phyloP scores from a whole-genome alignment of 1,284 basidiomycete genomes.

The Kalmanozyma brasiliensis region DNA sequence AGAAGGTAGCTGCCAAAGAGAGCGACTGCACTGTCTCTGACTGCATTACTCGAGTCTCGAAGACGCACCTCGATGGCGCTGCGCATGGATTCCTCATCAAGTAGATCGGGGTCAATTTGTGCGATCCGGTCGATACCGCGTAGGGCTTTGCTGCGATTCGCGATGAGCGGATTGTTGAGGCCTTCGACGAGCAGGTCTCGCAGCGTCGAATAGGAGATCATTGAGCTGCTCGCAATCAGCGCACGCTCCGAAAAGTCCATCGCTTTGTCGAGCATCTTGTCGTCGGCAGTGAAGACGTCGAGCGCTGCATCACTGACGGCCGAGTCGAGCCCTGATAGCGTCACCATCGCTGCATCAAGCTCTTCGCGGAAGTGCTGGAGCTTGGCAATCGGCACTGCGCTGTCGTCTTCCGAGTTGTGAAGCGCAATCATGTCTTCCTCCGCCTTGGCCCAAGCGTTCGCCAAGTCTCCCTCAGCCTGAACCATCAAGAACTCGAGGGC shows the following conservation, averaged over 20 bases:
- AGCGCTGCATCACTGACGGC: conserved; percentile 11
- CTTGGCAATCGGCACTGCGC: conserved; percentile 19
- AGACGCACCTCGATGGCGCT: conserved; percentile 84
- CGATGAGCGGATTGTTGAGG: conserved; percentile 51
- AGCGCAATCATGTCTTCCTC: conserved; percentile 20
- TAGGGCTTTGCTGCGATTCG: conserved; percentile 58
- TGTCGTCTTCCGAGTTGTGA: conserved; percentile 10
- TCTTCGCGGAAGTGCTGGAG: conserved; percentile 35
- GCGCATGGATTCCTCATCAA: conserved; percentile 45
- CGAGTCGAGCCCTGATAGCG: conserved; percentile 30
- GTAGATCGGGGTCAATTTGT: conserved; percentile 48
- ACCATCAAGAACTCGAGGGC: conserved; percentile 49
- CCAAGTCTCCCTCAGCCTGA: conserved; percentile 56
- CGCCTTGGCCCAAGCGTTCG: conserved; percentile 33
- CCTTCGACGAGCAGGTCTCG: conserved; percentile 49
- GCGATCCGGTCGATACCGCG: conserved; percentile 56
- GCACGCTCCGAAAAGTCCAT: conserved; percentile 40
- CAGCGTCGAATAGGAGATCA: conserved; percentile 45
- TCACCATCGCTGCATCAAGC: conserved; percentile 36
- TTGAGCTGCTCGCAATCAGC: conserved; percentile 43
- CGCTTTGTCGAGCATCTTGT: conserved; percentile 30
- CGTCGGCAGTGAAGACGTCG: conserved; percentile 15
- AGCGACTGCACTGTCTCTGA: conserved; percentile 94
- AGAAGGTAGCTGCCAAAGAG: conserved; percentile 94
- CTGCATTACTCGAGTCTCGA: conserved; percentile 87